Base-by-base conservation (phyloP, 805 yeast genomes). In the Yarrowia yakushimensis region DNA sequence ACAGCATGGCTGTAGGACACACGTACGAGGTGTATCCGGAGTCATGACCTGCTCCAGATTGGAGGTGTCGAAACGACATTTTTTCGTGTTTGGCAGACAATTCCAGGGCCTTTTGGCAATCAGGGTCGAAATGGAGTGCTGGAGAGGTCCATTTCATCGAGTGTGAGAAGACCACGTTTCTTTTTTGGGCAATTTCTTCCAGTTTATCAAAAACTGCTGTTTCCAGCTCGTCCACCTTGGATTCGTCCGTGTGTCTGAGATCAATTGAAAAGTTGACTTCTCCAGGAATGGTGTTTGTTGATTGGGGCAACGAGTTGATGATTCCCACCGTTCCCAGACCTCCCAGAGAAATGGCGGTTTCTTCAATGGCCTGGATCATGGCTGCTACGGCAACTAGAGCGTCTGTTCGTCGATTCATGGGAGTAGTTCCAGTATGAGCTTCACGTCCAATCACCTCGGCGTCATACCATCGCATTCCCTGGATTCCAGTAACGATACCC, bases 371-470 rank as follows among this genome's bases (percentile, higher is more conserved):
- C 12, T 77, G 77, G 39, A 85, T 81, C 79, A 86, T 81, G 64
- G 76, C 77, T 2, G 89, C 76, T 9, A 86, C 81, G 1, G 85
- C 81, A 13, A 84, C 75, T 54, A 85, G 69, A 0, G 90, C 84
- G 72, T 86, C 91, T 22, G 81, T 77, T 68, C 91, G 78, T 55
- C 81, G 76, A 37, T 74, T 72, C 74, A 86, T 74, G 15, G 90
- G 90, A 0, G 91, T 86, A 0, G 90, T 84, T 17, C 92, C 92
- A 0, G 91, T 84, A 69, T 86, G 92, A 60, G 84, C 85, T 2
- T 88, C 87, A 66, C 78, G 80, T 43, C 92, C 92, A 10, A 68
- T 74, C 22, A 86, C 80, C n/a, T 72, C 77, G 23, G 84, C 77
- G 50, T 79, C 81, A 61, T 78, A 76, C 92, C 92, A 86, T 48